These are phyloP conservation scores for Aaosphaeria pasadenensis DNA, from an alignment of 2,329 filamentous ascomycete species.

Conservation along the genomic window DNA sequence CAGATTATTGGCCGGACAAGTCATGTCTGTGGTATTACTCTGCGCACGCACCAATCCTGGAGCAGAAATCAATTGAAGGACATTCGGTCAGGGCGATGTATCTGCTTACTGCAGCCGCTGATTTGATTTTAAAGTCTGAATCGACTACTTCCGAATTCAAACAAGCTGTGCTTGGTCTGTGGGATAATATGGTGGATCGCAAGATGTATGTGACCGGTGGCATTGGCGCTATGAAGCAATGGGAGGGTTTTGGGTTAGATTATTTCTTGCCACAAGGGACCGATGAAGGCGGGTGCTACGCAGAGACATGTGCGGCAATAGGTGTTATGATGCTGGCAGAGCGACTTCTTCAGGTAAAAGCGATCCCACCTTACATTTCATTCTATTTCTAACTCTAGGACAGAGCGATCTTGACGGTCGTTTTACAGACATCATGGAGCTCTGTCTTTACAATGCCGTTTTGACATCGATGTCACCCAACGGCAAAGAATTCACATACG, in stretches of 20 bases:
- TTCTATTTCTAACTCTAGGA: constrained; percentile 5
- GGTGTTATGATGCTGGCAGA: constrained; percentile 41
- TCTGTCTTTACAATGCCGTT: constrained; percentile 60
- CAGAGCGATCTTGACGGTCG: constrained; percentile 50
- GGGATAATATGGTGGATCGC: constrained; percentile 59
- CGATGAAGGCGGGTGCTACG: constrained; percentile 62
- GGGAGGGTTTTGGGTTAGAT: constrained; percentile 59
- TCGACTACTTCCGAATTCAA: constrained; percentile 21
- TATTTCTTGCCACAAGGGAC: constrained; percentile 57
- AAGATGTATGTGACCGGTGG: constrained; percentile 65
- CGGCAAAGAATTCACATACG: constrained; percentile 59
- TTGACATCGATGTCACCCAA: constrained; percentile 57
- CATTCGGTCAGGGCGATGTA: constrained; percentile 62
- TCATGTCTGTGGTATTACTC: constrained; percentile 52
- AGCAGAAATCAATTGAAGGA: constrained; percentile 56
- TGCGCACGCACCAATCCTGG: constrained; percentile 53
- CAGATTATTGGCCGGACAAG: constrained; percentile 46
- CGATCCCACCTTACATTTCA: neutral
- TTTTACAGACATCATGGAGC: constrained; percentile 59
- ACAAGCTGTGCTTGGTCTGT: constrained; percentile 48
- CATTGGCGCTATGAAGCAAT: constrained; percentile 56
- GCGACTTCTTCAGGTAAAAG: constrained; percentile 48
- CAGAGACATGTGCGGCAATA: constrained; percentile 59
- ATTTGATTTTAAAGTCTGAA: constrained; percentile 40
- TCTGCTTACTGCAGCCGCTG: constrained; percentile 57